Evolutionary conservation across 2,329 filamentous ascomycete genomes (phyloP), one percentile per base, ranked within the genome.

Genomic region (Claviceps sp.): DNA sequence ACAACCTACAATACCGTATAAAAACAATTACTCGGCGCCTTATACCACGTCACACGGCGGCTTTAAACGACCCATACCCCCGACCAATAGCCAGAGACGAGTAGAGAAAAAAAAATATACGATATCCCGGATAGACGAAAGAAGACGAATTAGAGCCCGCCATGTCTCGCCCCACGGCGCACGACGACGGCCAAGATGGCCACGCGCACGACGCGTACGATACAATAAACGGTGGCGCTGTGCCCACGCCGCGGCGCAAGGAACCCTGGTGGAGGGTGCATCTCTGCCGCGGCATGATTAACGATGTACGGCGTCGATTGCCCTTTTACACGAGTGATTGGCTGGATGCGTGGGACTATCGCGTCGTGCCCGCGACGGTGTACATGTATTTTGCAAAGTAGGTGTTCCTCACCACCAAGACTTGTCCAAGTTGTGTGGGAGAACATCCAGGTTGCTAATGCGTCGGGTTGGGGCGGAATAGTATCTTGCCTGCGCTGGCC

Each of bases 361-460:
- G 88, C 50, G 86, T 95, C 43, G 77, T 95, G 40, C 88, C 88
- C 1, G 87, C 87, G 16, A 94, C 88, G 9, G 72, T 94, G 34
- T 94, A 94, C 68, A 95, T 94, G 86, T 95, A 93, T 71, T 95
- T 94, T 76, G 88, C 88, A 56, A 94, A 94, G 87, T 91, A 75
- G 55, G 73, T 58, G 2, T 20, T 13, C 20, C 9, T 34, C 29
- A 34, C 9, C 29, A 34, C 9, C 9, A 34, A 34, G 11, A 11
- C 29, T 34, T 11, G 29, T 34, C 29, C 3, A 34, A 34, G 3
- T 34, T 34, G 29, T 11, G 29, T 34, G 9, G 29, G 29, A 34
- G 29, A 34, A 11, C 4, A 34, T 11, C 22, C 4, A 13, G 14
- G 5, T 42, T 43, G 17, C 42, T 44, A 14, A 44, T 23, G 6